Percentiles rank a stretch among this genome's conserved stretches.
Evolutionary conservation across 805 yeast species (phyloP).

Genomic region (Nakazawaea anatomiae): DNA sequence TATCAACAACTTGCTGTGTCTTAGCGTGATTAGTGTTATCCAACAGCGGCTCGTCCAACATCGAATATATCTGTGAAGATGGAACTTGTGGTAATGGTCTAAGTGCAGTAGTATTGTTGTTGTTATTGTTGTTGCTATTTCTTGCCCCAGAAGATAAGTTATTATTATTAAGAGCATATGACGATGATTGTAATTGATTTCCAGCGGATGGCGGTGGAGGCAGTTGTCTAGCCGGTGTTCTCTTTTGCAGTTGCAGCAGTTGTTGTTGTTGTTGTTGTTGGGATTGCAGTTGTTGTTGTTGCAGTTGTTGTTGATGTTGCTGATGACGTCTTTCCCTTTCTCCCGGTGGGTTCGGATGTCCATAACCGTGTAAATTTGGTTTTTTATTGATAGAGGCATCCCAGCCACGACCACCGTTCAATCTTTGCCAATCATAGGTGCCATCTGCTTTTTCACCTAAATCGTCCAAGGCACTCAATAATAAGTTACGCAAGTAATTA

Average conservation of each 20-base stretch:
- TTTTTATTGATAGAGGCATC: slow-evolving; percentile 84
- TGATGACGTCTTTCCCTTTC: slow-evolving; percentile 36
- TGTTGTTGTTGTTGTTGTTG: slow-evolving; percentile 15
- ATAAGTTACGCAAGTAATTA: slow-evolving; percentile 71
- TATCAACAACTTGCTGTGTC: not conserved
- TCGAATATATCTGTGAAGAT: slow-evolving; percentile 8
- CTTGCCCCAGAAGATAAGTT: not conserved
- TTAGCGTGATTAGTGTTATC: not conserved
- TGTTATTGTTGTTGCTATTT: slow-evolving; percentile 7
- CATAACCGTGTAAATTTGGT: slow-evolving; percentile 93
- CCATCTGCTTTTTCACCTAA: slow-evolving; percentile 73
- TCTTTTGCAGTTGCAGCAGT: slow-evolving; percentile 17
- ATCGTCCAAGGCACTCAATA: slow-evolving; percentile 72
- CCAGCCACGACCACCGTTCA: slow-evolving; percentile 96
- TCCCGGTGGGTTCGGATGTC: slow-evolving; percentile 84
- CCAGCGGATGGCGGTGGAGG: slow-evolving; percentile 5
- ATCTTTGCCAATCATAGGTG: slow-evolving; percentile 96
- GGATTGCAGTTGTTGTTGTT: slow-evolving; percentile 20
- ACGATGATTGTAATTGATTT: slow-evolving; percentile 12
- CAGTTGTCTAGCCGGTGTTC: slow-evolving; percentile 12
- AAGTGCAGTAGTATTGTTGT: not conserved
- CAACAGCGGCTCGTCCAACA: slow-evolving; percentile 5
- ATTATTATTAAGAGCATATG: slow-evolving; percentile 7
- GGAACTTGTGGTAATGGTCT: slow-evolving; percentile 11
- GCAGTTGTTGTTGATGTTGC: slow-evolving; percentile 20